These are phyloP conservation scores for Tricholoma terreum DNA, from an alignment of 768 basidiomycete species.

Conservation along the genomic window DNA sequence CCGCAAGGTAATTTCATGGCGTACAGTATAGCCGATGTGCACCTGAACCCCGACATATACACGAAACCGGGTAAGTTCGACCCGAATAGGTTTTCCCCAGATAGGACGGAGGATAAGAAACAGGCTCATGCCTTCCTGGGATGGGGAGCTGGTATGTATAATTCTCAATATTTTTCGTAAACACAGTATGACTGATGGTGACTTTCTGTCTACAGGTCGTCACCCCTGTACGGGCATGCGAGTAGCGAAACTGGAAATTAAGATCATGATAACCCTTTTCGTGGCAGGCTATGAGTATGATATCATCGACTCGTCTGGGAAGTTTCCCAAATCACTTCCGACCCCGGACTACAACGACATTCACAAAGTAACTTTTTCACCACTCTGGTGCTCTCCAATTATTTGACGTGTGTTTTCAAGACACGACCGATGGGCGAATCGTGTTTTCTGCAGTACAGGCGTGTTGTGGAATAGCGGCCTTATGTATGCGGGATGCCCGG, in stretches of 20 bases:
- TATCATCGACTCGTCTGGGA: no score
- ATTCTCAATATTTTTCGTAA: no score
- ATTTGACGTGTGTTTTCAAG: slow-evolving; percentile 9
- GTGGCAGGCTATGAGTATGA: no score
- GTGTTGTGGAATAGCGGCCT: no score
- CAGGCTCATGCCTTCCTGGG: slow-evolving; percentile 34
- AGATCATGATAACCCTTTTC: slow-evolving; percentile 31
- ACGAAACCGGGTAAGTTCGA: slow-evolving; percentile 32
- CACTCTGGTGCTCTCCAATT: background rate
- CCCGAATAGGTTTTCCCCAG: slow-evolving; percentile 28
- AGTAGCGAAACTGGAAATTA: slow-evolving; percentile 38
- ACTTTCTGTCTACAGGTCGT: slow-evolving; percentile 21
- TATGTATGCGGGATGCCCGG: no score
- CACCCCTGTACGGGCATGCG: slow-evolving; percentile 40
- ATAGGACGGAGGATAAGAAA: slow-evolving; percentile 34
- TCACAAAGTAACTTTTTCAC: no score
- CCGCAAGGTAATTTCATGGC: slow-evolving; percentile 35
- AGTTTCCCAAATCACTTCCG: no score
- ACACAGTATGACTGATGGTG: background rate
- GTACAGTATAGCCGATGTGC: slow-evolving; percentile 29
- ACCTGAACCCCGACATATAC: slow-evolving; percentile 31
- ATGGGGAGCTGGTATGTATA: slow-evolving; percentile 38
- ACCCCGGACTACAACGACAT: no score
- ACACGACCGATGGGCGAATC: slow-evolving; percentile 26
- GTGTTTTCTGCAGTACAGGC: no score